Evolutionary conservation across 305 asterid genomes (phyloP).

Genomic region (Fraxinus baroniana): DNA sequence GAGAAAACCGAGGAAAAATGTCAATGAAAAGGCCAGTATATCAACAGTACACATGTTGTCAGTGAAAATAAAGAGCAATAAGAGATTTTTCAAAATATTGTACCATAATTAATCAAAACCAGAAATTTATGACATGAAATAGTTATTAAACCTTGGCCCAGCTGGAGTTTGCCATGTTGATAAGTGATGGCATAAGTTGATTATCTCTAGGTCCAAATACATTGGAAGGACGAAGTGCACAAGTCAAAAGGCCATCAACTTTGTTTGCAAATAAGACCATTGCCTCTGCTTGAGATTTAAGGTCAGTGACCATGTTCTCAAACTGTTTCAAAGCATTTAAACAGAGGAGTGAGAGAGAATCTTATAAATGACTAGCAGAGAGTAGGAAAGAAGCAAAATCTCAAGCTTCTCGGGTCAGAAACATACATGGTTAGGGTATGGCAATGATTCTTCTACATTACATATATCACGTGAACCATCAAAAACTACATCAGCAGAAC

Average conservation of each 20-base stretch:
- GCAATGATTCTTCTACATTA: slow-evolving; percentile 74
- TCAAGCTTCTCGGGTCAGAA: slow-evolving; percentile 22
- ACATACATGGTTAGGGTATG: slow-evolving; percentile 69
- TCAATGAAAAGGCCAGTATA: slow-evolving; percentile 8
- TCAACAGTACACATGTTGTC: slow-evolving; percentile 20
- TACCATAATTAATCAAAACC: slow-evolving; percentile 1
- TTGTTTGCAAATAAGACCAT: slow-evolving; percentile 72
- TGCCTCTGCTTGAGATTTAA: slow-evolving; percentile 88
- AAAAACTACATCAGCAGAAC: slow-evolving; percentile 77
- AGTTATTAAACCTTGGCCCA: slow-evolving; percentile 72
- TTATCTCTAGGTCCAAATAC: slow-evolving; percentile 79
- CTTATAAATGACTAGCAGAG: slow-evolving; percentile 12
- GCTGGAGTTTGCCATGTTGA: slow-evolving; percentile 55
- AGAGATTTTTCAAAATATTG: not conserved
- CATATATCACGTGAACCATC: slow-evolving; percentile 49
- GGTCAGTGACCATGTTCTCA: slow-evolving; percentile 68
- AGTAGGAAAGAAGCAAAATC: slow-evolving; percentile 19
- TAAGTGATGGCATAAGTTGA: slow-evolving; percentile 52
- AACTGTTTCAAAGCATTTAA: slow-evolving; percentile 43
- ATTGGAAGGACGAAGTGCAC: slow-evolving; percentile 80
- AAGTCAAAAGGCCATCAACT: slow-evolving; percentile 75
- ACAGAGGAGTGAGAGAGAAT: slow-evolving; percentile 14
- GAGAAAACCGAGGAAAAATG: slow-evolving; percentile 12
- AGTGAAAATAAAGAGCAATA: slow-evolving; percentile 19
- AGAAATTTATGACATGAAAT: slow-evolving; percentile 20